phyloP scores from a whole-genome alignment of 225 moss, liverwort and hornwort species.

The Straminergon stramineum region DNA sequence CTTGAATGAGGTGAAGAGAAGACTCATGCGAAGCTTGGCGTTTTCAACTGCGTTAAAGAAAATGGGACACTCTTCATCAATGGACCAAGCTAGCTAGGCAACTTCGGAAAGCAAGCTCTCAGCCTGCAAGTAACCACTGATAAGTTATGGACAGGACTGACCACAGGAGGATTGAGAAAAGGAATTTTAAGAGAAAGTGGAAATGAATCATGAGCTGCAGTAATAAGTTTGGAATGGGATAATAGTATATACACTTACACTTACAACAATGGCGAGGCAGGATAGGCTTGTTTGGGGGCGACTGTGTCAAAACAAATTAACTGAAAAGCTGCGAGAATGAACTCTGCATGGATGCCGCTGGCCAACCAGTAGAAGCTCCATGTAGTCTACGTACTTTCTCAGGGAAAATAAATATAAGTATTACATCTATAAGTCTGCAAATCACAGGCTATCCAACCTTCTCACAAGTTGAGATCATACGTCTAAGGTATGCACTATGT shows the following conservation, averaged over 20 bases:
- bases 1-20: conserved; percentile 6
- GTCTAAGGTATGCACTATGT: not conserved
- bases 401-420: not conserved
- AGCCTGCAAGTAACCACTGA: not conserved
- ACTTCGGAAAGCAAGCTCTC: conserved; percentile 7
- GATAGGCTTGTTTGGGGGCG: not conserved
- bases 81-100: not conserved
- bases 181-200: not conserved
- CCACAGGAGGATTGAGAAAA: not conserved
- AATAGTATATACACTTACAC: not conserved
- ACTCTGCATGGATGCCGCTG: not conserved
- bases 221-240: not conserved
- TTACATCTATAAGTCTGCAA: not conserved
- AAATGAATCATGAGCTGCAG: conserved; percentile 13
- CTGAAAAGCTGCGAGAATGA: not conserved
- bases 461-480: not conserved
- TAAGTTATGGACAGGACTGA: not conserved
- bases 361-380: not conserved
- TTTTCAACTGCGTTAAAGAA: conserved; percentile 13
- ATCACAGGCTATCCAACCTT: not conserved
- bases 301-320: not conserved
- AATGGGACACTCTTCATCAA: not conserved
- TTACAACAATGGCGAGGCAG: not conserved
- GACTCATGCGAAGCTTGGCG: conserved; percentile 16
- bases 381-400: not conserved